A percentile compares a stretch with the other conserved stretches of the same genome.
Conservation (phyloP, 108 stramenopile genomes). For the Nitzschia sp. region DNA sequence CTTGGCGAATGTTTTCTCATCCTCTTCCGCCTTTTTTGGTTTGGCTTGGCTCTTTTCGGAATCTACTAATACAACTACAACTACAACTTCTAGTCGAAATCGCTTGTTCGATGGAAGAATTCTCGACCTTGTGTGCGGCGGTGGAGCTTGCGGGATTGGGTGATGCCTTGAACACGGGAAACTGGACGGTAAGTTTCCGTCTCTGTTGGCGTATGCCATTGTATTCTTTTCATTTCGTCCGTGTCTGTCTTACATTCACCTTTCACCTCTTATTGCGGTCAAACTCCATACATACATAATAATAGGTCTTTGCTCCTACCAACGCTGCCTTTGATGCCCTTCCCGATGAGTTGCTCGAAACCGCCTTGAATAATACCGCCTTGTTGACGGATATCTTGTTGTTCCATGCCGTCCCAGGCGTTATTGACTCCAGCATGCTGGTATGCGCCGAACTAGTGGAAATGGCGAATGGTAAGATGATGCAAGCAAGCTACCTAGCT, state of each 20-base stretch:
- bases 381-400: conserved; percentile 28
- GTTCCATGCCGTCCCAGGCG: conserved; percentile 14
- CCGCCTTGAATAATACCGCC: background rate
- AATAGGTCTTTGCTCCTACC: conserved; percentile 35
- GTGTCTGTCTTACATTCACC: no score
- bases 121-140: conserved; percentile 40
- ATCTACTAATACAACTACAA: no score
- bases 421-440: background rate
- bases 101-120: conserved; percentile 26
- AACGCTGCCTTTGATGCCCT: conserved; percentile 16
- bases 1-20: no score
- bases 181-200: conserved; percentile 13
- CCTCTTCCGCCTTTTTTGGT: no score
- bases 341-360: background rate
- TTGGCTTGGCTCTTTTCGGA: no score
- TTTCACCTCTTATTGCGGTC: no score
- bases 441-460: conserved; percentile 27
- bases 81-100: conserved; percentile 39
- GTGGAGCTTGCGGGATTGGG: conserved; percentile 35
- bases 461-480: conserved; percentile 46
- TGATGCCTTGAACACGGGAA: conserved; percentile 31
- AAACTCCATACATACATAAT: no score
- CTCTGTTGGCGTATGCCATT: no score
- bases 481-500: no score
- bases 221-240: no score